phyloP scores from a whole-genome alignment of 768 basidiomycete species.

The Chalciporus pseudorubinellus region DNA sequence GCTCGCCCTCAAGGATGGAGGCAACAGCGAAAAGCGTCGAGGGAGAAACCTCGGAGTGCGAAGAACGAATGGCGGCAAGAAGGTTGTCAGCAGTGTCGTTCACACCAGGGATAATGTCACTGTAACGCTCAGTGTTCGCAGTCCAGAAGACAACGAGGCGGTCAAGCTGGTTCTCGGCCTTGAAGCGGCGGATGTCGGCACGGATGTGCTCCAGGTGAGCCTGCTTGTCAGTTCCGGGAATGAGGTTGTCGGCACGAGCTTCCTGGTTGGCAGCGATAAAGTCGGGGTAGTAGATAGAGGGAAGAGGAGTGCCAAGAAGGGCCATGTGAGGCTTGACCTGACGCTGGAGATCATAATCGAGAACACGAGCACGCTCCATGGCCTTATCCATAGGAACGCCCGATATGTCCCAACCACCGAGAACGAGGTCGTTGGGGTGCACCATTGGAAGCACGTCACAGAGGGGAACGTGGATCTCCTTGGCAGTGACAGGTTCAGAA shows the following conservation, averaged over 20 bases:
- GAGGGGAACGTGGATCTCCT: constrained; percentile 90
- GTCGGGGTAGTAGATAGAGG: constrained; percentile 95
- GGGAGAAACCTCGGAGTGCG: constrained; percentile 93
- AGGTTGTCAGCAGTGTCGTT: constrained; percentile 93
- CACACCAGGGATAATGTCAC: constrained; percentile 88
- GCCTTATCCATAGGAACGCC: constrained; percentile 81
- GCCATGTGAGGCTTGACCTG: constrained; percentile 89
- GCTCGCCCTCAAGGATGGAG: constrained; percentile 89
- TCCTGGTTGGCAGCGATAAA: constrained; percentile 99
- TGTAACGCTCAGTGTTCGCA: constrained; percentile 97
- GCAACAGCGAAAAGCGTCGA: constrained; percentile 96
- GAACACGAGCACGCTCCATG: constrained; percentile 89
- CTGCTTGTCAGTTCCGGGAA: constrained; percentile 84
- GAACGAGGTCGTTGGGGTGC: constrained; percentile 95
- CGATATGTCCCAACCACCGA: constrained; percentile 99
- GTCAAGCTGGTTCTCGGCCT: constrained; percentile 76
- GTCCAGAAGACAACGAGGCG: constrained; percentile 97
- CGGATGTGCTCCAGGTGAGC: constrained; percentile 90
- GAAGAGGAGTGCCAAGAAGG: constrained; percentile 76
- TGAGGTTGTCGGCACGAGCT: constrained; percentile 90
- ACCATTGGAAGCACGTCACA: constrained; percentile 95
- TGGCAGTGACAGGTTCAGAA: constrained; percentile 70
- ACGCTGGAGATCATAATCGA: constrained; percentile 95
- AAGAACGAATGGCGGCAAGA: constrained; percentile 74
- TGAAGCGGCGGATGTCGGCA: constrained; percentile 92